These are phyloP conservation scores for Aethionema arabicum DNA, from an alignment of 345 rosid genomes.

Conservation along the genomic window DNA sequence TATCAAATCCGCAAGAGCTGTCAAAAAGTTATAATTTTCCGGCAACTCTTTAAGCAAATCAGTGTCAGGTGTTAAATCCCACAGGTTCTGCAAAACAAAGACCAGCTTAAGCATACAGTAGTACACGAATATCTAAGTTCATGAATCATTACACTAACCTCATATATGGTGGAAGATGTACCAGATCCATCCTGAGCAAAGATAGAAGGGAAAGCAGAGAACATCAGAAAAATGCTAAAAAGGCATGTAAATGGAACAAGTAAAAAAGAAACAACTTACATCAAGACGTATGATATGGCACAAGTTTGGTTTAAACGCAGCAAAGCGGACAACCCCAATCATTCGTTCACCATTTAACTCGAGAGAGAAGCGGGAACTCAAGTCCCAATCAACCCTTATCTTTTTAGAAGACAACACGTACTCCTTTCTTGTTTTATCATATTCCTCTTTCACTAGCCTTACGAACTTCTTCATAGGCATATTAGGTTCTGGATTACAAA, in stretches of 20 bases:
- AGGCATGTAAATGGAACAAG: neutral
- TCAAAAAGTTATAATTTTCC: constrained; percentile 59
- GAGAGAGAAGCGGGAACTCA: constrained; percentile 23
- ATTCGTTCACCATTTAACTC: constrained; percentile 35
- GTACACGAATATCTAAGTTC: constrained; percentile 8
- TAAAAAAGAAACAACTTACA: constrained; percentile 32
- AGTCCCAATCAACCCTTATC: constrained; percentile 39
- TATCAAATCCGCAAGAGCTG: constrained; percentile 74
- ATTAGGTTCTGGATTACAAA: constrained; percentile 27
- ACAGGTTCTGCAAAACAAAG: constrained; percentile 55
- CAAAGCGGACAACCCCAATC: constrained; percentile 31
- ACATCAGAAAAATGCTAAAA: constrained; percentile 2
- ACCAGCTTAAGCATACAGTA: neutral
- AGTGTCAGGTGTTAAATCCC: constrained; percentile 78
- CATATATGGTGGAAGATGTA: constrained; percentile 38
- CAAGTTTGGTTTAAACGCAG: constrained; percentile 39
- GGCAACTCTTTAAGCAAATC: constrained; percentile 57
- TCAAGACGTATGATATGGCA: constrained; percentile 49
- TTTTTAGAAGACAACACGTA: constrained; percentile 18
- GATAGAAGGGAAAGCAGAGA: neutral
- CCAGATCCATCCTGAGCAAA: constrained; percentile 55
- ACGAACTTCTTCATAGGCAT: constrained; percentile 44
- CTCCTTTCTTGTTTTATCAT: constrained; percentile 18
- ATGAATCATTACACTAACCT: constrained; percentile 37
- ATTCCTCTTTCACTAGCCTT: constrained; percentile 37